Evolutionary conservation across 129 eudicot genomes (phyloP), one percentile per base, ranked within the genome.

Genomic region (Scalesia atractyloides): DNA sequence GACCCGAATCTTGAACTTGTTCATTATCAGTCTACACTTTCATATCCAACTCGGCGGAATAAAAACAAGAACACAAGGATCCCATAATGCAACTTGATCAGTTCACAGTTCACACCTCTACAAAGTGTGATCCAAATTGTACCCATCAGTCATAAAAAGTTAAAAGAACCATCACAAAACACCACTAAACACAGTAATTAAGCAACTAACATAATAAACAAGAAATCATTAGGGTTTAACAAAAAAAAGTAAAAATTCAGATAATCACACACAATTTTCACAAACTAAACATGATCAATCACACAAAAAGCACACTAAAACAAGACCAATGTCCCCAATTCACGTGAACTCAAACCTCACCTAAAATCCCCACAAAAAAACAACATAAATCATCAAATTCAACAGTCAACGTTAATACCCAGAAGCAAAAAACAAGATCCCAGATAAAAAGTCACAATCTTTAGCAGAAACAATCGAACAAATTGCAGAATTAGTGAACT

Each of bases 1-100:
- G 17, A 78, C 72, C 22, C 6, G 82, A 70, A 7, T 71, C 72
- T 51, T 63, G 77, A 41, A 78, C 74, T 51, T 70, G 77, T 64
- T 78, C 82, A 26, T 62, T 18, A 33, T 78, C 77, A 70, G 50
- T 70, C 82, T 22, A 77, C 47, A 22, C 81, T 77, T 63, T 70
- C 76, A 7, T 77, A 50, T 77, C 81, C 2, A 50, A 66, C 49
- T 70, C 82, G 0, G 76, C 33, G 7, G 76, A 66, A 62, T 72
- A 72, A 50, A 78, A 78, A 70, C 82, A 78, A 12, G 82, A 78
- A 70, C 82, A 78, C 41, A 78, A 78, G 19, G 72, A 61, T 39
- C 82, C 77, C 79, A 75, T 75, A 0, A 33, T 63, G 50, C 70
- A 73, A 30, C 30, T 61, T 60, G 48, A 30, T 61, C 53, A 62